A percentile compares a stretch with the other conserved stretches of the same genome.
phyloP scores from a whole-genome alignment of 768 basidiomycete genomes.

The Suillus decipiens region DNA sequence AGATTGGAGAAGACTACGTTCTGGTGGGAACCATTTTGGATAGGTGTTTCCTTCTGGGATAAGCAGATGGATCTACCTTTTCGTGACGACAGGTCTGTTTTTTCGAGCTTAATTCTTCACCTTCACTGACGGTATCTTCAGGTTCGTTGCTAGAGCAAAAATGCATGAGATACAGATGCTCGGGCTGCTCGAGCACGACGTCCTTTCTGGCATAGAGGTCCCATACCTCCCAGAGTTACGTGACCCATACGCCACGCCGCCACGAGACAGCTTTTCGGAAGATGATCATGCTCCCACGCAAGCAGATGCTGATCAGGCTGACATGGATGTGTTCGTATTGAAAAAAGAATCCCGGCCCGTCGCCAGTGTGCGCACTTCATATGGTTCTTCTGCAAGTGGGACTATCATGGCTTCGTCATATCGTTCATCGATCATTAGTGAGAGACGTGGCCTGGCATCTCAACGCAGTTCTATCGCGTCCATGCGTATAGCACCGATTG shows the following conservation, averaged over 20 bases:
- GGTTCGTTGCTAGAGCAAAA: slow-evolving; percentile 92
- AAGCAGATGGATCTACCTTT: slow-evolving; percentile 85
- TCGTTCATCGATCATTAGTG: slow-evolving; percentile 32
- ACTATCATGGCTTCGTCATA: slow-evolving; percentile 38
- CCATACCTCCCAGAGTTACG: slow-evolving; percentile 63
- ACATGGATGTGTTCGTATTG: slow-evolving; percentile 65
- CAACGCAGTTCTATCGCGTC: slow-evolving; percentile 53
- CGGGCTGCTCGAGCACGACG: slow-evolving; percentile 87
- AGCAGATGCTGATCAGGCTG: slow-evolving; percentile 71
- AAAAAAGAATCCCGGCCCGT: slow-evolving; percentile 39
- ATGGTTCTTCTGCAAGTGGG: slow-evolving; percentile 42
- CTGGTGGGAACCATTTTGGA: slow-evolving; percentile 93
- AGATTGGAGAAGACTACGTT: slow-evolving; percentile 55
- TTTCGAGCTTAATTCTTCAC: slow-evolving; percentile 8
- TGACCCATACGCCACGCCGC: slow-evolving; percentile 33
- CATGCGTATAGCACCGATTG: slow-evolving; percentile 59
- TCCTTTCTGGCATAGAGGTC: slow-evolving; percentile 85
- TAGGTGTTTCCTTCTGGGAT: slow-evolving; percentile 83
- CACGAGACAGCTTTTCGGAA: slow-evolving; percentile 36
- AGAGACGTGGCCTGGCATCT: slow-evolving; percentile 42
- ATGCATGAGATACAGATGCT: slow-evolving; percentile 98
- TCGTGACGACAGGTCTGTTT: slow-evolving; percentile 65
- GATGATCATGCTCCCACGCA: slow-evolving; percentile 43
- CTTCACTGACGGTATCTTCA: slow-evolving; percentile 31
- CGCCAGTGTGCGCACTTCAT: slow-evolving; percentile 38